A percentile compares a stretch with the other conserved stretches of the same genome.
Conservation (phyloP, 177 flowering plant genomes). For the Telopea speciosissima region DNA sequence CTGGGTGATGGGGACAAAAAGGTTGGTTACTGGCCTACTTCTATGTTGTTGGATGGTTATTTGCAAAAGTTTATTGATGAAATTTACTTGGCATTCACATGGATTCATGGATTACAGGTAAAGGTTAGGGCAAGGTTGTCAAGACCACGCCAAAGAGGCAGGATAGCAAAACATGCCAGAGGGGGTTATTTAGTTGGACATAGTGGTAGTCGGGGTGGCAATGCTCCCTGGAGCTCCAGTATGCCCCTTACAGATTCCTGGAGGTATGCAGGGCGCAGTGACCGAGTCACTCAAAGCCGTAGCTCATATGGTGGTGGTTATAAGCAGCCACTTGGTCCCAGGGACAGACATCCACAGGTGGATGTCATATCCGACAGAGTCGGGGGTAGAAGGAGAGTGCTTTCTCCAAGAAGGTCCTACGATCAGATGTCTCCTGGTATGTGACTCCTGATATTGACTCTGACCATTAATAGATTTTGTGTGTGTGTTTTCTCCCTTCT, state of each 20-base stretch:
- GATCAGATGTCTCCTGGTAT: constrained; percentile 27
- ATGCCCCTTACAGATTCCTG: constrained; percentile 17
- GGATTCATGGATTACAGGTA: constrained; percentile 12
- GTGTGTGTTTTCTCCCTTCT: not conserved
- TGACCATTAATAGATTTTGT: not conserved
- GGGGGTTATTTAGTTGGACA: constrained; percentile 21
- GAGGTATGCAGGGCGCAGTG: constrained; percentile 21
- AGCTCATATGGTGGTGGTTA: constrained; percentile 13
- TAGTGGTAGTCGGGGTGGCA: constrained; percentile 18
- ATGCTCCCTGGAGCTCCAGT: constrained; percentile 16
- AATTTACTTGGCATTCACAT: not conserved
- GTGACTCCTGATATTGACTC: not conserved
- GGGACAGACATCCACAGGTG: constrained; percentile 14
- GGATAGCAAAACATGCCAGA: constrained; percentile 19
- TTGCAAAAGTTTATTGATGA: not conserved
- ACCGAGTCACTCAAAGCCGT: constrained; percentile 13
- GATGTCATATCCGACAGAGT: constrained; percentile 15
- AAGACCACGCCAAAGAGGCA: constrained; percentile 32
- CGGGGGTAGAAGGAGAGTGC: constrained; percentile 17
- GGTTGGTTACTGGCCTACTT: constrained; percentile 18
- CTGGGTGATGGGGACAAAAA: constrained; percentile 25
- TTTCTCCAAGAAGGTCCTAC: constrained; percentile 20
- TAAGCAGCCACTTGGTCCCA: constrained; percentile 18
- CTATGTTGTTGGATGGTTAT: not conserved
- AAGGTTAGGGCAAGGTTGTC: constrained; percentile 34